A percentile compares a stretch with the other conserved stretches of the same genome.
Evolutionary conservation across 139 green algal species (phyloP).

Genomic region (Monoraphidium neglectum): DNA sequence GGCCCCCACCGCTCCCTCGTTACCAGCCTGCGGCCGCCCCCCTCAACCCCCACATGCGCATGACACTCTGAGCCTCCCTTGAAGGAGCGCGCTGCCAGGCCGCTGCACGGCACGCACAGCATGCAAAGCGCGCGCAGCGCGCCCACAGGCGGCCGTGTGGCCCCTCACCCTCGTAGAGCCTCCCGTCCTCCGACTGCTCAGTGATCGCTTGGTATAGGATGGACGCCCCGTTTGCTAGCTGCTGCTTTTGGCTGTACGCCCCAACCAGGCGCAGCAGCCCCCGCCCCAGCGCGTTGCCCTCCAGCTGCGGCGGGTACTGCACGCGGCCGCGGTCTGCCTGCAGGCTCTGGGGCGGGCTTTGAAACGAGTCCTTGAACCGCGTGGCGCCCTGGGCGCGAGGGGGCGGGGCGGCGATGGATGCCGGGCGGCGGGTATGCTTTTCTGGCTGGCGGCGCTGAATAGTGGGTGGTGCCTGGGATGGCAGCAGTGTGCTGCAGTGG

Average conservation of each 20-base stretch:
- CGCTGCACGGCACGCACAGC: not conserved
- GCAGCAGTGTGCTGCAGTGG: too few relatives aligned
- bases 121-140: not conserved
- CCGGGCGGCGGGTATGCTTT: too few relatives aligned
- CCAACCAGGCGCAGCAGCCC: constrained; percentile 9
- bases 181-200: constrained; percentile 11
- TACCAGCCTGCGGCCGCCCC: too few relatives aligned
- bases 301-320: constrained; percentile 14
- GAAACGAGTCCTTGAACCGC: not conserved
- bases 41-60: too few relatives aligned
- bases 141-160: not conserved
- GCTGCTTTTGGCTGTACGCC: constrained; percentile 25
- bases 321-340: not conserved
- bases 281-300: constrained; percentile 6
- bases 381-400: not conserved
- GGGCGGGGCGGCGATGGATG: too few relatives aligned
- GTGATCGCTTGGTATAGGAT: constrained; percentile 21
- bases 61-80: too few relatives aligned
- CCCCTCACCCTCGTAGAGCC: constrained; percentile 20
- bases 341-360: not conserved
- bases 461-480: too few relatives aligned
- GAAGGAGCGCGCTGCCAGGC: not conserved
- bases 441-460: too few relatives aligned
- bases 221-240: constrained; percentile 13
- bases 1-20: too few relatives aligned